Evolutionary conservation across 371 early-diverging fungal species (phyloP).

Genomic region (Mucor saturninus): DNA sequence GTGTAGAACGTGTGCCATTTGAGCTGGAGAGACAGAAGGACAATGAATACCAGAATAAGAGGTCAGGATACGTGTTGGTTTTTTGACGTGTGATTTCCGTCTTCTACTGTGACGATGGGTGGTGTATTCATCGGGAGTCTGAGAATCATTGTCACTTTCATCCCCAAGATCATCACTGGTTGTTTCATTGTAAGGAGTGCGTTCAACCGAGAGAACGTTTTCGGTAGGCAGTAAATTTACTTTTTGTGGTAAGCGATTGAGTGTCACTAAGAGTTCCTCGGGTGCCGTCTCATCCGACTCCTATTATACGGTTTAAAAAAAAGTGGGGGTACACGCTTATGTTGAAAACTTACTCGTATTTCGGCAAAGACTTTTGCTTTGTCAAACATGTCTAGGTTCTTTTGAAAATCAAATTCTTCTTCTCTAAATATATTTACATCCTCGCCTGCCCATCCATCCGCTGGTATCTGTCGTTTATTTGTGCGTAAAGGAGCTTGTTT

Average conservation of each 20-base stretch:
- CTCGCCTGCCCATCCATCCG: slow-evolving; percentile 59
- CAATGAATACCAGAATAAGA: slow-evolving; percentile 35
- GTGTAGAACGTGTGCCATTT: slow-evolving; percentile 74
- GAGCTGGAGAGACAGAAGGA: slow-evolving; percentile 58
- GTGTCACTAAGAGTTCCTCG: slow-evolving; percentile 70
- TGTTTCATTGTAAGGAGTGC: slow-evolving; percentile 13
- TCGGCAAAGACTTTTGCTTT: slow-evolving; percentile 83
- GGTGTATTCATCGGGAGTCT: slow-evolving; percentile 29
- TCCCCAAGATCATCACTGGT: slow-evolving; percentile 33
- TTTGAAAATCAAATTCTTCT: slow-evolving; percentile 85
- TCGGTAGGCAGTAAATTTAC: slow-evolving; percentile 58
- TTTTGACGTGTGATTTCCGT: not conserved
- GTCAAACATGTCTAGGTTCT: slow-evolving; percentile 77
- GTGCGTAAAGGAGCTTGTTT: slow-evolving; percentile 12
- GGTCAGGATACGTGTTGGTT: not conserved
- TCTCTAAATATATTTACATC: slow-evolving; percentile 64
- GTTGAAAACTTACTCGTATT: slow-evolving; percentile 58
- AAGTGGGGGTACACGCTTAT: not conserved
- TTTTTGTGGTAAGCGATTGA: slow-evolving; percentile 62
- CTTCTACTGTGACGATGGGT: not conserved
- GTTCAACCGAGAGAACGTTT: slow-evolving; percentile 56
- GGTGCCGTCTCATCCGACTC: slow-evolving; percentile 72
- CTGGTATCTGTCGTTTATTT: not conserved
- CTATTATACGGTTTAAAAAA: slow-evolving; percentile 27
- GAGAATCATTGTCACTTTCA: slow-evolving; percentile 46